These are phyloP conservation scores for Fusarium penzigii DNA, from an alignment of 2,329 filamentous ascomycete species.

Conservation along the genomic window DNA sequence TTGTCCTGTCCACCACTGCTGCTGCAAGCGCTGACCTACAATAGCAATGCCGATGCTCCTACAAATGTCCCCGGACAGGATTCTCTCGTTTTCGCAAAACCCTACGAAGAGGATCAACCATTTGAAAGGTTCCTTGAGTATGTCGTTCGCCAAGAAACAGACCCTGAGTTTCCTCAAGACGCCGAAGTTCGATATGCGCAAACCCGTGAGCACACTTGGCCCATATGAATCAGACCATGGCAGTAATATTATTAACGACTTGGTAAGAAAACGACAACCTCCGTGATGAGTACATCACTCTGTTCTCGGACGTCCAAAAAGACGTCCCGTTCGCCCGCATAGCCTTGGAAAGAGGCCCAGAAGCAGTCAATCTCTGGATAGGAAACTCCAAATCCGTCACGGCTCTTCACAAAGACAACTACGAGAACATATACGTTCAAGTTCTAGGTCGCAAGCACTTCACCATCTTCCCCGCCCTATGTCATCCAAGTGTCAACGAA, in stretches of 20 bases:
- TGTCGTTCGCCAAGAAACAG: slow-evolving; percentile 58
- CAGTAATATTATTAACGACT: background rate
- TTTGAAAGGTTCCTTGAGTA: slow-evolving; percentile 65
- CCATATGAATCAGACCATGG: background rate
- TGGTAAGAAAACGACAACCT: slow-evolving; percentile 76
- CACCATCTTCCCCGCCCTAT: slow-evolving; percentile 70
- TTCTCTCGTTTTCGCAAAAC: slow-evolving; percentile 65
- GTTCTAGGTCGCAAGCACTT: slow-evolving; percentile 74
- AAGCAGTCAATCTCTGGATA: slow-evolving; percentile 83
- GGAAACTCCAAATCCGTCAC: slow-evolving; percentile 71
- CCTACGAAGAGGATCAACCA: slow-evolving; percentile 64
- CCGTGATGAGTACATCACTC: slow-evolving; percentile 65
- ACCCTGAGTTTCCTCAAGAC: slow-evolving; percentile 28
- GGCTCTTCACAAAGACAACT: slow-evolving; percentile 78
- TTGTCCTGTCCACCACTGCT: background rate
- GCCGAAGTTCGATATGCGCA: slow-evolving; percentile 70
- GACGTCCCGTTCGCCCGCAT: slow-evolving; percentile 73
- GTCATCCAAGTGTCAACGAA: slow-evolving; percentile 70
- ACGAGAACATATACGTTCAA: slow-evolving; percentile 84
- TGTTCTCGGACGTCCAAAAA: slow-evolving; percentile 63
- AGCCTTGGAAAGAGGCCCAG: slow-evolving; percentile 64
- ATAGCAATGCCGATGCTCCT: slow-evolving; percentile 41
- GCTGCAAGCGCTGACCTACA: slow-evolving; percentile 1
- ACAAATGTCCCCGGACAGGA: slow-evolving; percentile 28
- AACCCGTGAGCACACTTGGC: slow-evolving; percentile 55